Percentiles rank a stretch among this genome's conserved stretches.
These are phyloP conservation scores for Phascolomyces articulosus DNA, from an alignment of 371 early-diverging fungal species.

Conservation along the genomic window DNA sequence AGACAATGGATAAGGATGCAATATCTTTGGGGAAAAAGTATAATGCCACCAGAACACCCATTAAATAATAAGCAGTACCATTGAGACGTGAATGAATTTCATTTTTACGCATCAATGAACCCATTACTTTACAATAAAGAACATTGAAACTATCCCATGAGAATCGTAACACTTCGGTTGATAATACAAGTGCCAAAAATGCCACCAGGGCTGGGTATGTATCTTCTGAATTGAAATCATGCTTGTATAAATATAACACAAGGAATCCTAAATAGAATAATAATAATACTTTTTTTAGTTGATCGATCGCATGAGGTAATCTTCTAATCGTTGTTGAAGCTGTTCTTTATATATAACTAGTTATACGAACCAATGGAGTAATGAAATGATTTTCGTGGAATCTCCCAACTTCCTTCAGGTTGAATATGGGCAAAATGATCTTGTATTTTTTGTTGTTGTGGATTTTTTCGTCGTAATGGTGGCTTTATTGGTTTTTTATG, in stretches of 20 bases:
- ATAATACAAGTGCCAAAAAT: conserved; percentile 30
- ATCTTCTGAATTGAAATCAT: conserved; percentile 29
- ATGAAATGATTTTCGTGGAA: conserved; percentile 57
- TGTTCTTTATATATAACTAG: background rate
- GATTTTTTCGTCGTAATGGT: background rate
- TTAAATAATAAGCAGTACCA: conserved; percentile 56
- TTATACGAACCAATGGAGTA: conserved; percentile 49
- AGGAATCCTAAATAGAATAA: conserved; percentile 43
- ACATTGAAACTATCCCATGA: conserved; percentile 46
- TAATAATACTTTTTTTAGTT: background rate
- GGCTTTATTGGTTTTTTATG: background rate
- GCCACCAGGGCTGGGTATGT: conserved; percentile 37
- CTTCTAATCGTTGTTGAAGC: too few species aligned
- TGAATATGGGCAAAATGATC: conserved; percentile 33
- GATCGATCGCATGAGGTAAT: background rate
- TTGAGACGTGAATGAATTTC: conserved; percentile 45
- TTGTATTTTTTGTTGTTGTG: background rate
- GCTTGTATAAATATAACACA: conserved; percentile 38
- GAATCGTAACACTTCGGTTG: conserved; percentile 51
- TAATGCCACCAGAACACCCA: conserved; percentile 48
- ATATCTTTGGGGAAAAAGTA: conserved; percentile 50
- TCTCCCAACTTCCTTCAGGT: conserved; percentile 50
- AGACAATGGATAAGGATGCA: conserved; percentile 57
- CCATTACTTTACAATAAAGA: conserved; percentile 45
- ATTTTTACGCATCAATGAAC: conserved; percentile 53